Percentiles rank a stretch among this genome's conserved stretches.
phyloP scores from a whole-genome alignment of 139 green algal species.

The Chlorella sp. region DNA sequence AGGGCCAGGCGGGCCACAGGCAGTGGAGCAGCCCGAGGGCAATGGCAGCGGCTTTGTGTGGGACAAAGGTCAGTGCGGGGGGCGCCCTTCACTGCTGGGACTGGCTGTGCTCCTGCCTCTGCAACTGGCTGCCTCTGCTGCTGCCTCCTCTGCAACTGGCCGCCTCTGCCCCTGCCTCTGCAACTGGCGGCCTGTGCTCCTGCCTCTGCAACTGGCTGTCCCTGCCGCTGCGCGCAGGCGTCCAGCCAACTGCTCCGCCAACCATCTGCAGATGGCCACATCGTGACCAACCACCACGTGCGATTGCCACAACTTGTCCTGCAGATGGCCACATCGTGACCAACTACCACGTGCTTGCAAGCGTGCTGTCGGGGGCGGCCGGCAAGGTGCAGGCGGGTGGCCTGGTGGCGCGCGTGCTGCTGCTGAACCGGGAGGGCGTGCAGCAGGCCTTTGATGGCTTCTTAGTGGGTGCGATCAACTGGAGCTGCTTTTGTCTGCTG shows the following conservation, averaged over 20 bases:
- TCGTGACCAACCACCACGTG: slow-evolving; percentile 81
- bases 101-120: no score
- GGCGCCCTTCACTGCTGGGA: no score
- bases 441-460: slow-evolving; percentile 71
- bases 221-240: no score
- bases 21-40: slow-evolving; percentile 72
- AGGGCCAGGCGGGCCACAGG: not conserved
- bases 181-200: no score
- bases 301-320: not conserved
- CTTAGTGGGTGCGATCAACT: slow-evolving; percentile 46
- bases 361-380: slow-evolving; percentile 28
- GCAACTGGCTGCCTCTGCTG: no score
- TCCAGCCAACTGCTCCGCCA: no score
- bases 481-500: not conserved
- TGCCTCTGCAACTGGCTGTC: no score
- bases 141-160: no score
- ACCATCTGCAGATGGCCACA: slow-evolving; percentile 67
- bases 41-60: slow-evolving; percentile 88
- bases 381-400: slow-evolving; percentile 13
- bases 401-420: slow-evolving; percentile 66
- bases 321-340: slow-evolving; percentile 81
- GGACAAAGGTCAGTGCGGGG: slow-evolving; percentile 49
- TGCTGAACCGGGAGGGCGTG: slow-evolving; percentile 68
- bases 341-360: slow-evolving; percentile 69
- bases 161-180: no score